Conservation (phyloP, 2,329 filamentous ascomycete genomes). For the Sporothrix curviconia region DNA sequence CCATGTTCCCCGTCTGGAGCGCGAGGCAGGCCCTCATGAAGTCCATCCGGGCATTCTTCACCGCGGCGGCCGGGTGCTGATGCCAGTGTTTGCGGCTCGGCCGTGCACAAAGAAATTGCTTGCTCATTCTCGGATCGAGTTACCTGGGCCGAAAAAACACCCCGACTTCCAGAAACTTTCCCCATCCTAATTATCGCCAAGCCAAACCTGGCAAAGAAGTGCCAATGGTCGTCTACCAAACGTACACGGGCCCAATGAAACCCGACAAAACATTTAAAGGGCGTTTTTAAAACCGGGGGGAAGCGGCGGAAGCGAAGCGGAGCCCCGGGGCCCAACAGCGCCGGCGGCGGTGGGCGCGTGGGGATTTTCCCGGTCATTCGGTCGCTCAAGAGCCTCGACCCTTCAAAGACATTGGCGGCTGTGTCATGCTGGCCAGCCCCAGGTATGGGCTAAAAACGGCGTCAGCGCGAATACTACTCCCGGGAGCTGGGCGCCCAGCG, state of each 20-base stretch:
- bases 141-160: constrained; percentile 91
- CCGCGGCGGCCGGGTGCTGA: constrained; percentile 81
- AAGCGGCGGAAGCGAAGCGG: constrained; percentile 90
- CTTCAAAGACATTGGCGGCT: constrained; percentile 91
- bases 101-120: constrained; percentile 87
- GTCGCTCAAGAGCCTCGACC: constrained; percentile 83
- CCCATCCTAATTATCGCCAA: constrained; percentile 98
- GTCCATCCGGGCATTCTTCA: constrained; percentile 82
- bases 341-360: constrained; percentile 79
- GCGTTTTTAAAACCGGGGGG: constrained; percentile 85
- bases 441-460: constrained; percentile 95
- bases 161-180: constrained; percentile 77
- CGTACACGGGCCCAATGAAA: constrained; percentile 98
- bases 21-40: constrained; percentile 94
- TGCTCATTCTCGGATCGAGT: constrained; percentile 92
- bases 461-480: constrained; percentile 87
- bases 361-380: constrained; percentile 95
- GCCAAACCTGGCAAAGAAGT: constrained; percentile 88
- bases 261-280: constrained; percentile 93
- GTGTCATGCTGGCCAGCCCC: constrained; percentile 96
- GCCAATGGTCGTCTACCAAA: constrained; percentile 99
- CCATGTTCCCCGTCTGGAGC: constrained; percentile 85
- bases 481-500: constrained; percentile 94
- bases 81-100: constrained; percentile 95
- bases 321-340: constrained; percentile 68